Base-by-base conservation (phyloP, 2,329 filamentous ascomycete genomes). In the Talaromyces sp. region DNA sequence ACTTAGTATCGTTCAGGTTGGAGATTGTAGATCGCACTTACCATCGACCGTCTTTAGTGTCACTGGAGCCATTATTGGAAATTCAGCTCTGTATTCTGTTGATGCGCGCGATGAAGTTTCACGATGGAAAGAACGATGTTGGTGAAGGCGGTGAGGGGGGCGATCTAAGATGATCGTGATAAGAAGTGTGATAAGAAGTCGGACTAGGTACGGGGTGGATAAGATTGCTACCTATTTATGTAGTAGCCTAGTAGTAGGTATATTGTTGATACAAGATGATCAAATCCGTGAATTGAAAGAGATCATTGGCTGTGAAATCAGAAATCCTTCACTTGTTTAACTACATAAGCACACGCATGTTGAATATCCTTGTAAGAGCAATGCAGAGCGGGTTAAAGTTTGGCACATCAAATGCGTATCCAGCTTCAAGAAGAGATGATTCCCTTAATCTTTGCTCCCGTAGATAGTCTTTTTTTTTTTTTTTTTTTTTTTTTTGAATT, bases 41-140 rank as follows among this genome's bases (percentile, higher is more conserved):
- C 62, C 57, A 53, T 64, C 62, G 43, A 64, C 59, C 35, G 40
- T 57, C 36, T 60, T 62, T 19, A 66, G 56, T 29, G 46, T 60
- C 17, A 65, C 55, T n/a, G 54, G 61, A 13, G 62, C 59, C 62
- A 64, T 64, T 27, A 30, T 11, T 13, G 22, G 10, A 24, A 41
- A 47, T 14, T 3, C 20, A 11, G 20, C 40, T 16, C 24, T 32
- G 17, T 17, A 10, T 30, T 13, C 1, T 10, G 7, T 16, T 17
- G 30, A 24, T 30, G 37, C 32, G 27, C 36, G 29, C 37, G 37
- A 45, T 22, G 44, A 52, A 47, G 51, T 44, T 55, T 52, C 47
- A 49, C 42, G 42, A 49, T 52, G 51, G 52, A 39, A 16, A 39
- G 36, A 39, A 8, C 10, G n/a, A 20, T 45, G 24, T 27, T 27